Conservation (phyloP, 2,329 filamentous ascomycete species). For the Geoglossum cookeanum region DNA sequence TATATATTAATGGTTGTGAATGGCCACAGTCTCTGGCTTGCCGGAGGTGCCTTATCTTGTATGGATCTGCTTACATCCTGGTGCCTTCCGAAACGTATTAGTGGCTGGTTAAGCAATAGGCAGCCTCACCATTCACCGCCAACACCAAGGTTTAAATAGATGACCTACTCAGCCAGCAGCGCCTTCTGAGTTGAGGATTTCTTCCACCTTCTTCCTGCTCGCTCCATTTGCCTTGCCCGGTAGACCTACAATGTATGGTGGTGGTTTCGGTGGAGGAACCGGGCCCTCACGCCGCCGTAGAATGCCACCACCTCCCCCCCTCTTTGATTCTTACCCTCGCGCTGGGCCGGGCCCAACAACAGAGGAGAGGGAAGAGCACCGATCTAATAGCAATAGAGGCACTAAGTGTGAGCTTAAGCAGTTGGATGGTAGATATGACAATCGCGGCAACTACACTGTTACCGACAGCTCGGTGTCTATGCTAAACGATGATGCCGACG, state of each 20-base stretch:
- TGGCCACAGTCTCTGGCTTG: background rate
- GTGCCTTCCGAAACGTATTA: background rate
- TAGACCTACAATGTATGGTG: background rate
- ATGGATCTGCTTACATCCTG: background rate
- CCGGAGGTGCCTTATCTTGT: background rate
- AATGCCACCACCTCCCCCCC: background rate
- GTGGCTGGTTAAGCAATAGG: background rate
- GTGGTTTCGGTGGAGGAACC: background rate
- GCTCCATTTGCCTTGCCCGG: background rate
- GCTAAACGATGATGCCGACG: background rate
- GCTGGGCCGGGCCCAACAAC: background rate
- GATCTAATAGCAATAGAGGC: background rate
- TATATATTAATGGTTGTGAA: background rate
- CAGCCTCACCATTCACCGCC: background rate
- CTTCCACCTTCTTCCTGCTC: background rate
- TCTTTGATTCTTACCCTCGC: background rate
- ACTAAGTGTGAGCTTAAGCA: background rate
- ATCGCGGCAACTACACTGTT: background rate
- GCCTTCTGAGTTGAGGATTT: background rate
- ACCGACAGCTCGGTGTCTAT: background rate
- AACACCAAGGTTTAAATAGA: background rate
- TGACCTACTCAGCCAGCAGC: background rate
- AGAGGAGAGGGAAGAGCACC: background rate
- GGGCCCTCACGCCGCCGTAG: background rate
- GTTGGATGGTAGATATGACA: background rate